Conservation (phyloP, 1,284 basidiomycete species). For the Amylostereum areolatum region DNA sequence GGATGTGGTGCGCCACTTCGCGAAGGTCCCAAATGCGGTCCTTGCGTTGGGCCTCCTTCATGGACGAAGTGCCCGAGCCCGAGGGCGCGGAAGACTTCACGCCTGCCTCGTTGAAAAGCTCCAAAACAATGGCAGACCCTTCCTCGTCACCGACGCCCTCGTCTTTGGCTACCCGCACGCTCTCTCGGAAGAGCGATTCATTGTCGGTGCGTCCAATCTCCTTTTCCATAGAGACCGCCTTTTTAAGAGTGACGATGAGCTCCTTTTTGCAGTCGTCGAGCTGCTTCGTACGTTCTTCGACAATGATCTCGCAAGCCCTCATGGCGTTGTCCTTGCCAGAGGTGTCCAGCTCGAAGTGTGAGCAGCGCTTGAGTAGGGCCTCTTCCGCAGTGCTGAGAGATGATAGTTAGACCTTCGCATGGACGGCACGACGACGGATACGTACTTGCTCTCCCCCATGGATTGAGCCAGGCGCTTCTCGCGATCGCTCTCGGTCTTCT, state of each 20-base stretch:
- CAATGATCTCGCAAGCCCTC: slow-evolving; percentile 90
- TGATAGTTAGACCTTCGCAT: slow-evolving; percentile 1
- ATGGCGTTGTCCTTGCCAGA: slow-evolving; percentile 72
- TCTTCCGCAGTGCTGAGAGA: slow-evolving; percentile 73
- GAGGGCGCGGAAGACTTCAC: slow-evolving; percentile 26
- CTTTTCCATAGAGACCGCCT: slow-evolving; percentile 63
- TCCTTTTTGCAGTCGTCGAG: slow-evolving; percentile 76
- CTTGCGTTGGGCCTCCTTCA: slow-evolving; percentile 38
- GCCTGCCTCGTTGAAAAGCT: slow-evolving; percentile 59
- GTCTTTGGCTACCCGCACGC: slow-evolving; percentile 57
- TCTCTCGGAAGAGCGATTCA: slow-evolving; percentile 79
- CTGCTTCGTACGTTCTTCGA: slow-evolving; percentile 75
- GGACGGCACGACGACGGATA: slow-evolving; percentile 10
- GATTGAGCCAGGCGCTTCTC: slow-evolving; percentile 84
- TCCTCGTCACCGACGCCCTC: slow-evolving; percentile 75
- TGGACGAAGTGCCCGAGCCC: slow-evolving; percentile 18
- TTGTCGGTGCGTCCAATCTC: slow-evolving; percentile 53
- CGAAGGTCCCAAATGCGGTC: slow-evolving; percentile 78
- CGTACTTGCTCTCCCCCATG: slow-evolving; percentile 83
- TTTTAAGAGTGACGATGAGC: slow-evolving; percentile 59
- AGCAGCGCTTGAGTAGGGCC: slow-evolving; percentile 88
- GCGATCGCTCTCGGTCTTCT: slow-evolving; percentile 87
- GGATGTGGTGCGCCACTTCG: slow-evolving; percentile 82
- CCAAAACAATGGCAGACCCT: slow-evolving; percentile 54
- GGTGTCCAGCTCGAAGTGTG: slow-evolving; percentile 86